Evolutionary conservation across 2,329 filamentous ascomycete genomes (phyloP).

Genomic region (Apiospora kogelbergensis): DNA sequence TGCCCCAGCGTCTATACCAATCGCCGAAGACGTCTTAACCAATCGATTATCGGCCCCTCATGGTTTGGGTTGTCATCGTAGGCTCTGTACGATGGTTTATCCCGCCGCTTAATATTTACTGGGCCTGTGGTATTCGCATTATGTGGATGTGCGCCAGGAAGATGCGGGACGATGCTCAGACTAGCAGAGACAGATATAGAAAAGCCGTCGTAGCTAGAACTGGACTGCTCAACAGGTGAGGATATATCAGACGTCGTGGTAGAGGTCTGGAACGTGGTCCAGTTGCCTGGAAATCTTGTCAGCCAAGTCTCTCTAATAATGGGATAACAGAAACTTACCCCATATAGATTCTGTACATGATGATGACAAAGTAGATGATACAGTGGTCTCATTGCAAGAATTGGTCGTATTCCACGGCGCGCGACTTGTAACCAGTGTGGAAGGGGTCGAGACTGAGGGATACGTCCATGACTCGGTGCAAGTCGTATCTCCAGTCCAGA

Average conservation of each 20-base stretch:
- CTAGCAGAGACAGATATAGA: background rate
- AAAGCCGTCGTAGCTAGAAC: background rate
- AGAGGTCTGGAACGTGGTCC: slow-evolving; percentile 5
- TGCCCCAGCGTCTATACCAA: background rate
- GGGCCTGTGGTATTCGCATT: background rate
- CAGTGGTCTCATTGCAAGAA: background rate
- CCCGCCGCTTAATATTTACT: background rate
- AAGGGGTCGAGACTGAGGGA: background rate
- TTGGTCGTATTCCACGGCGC: background rate
- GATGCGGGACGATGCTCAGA: background rate
- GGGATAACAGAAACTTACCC: background rate
- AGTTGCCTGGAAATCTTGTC: background rate
- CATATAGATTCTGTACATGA: slow-evolving; percentile 9
- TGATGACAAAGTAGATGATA: background rate
- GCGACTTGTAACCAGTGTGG: background rate
- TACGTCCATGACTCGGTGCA: slow-evolving; percentile 8
- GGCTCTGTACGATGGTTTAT: background rate
- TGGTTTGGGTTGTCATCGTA: background rate
- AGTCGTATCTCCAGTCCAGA: background rate
- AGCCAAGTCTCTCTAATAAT: background rate
- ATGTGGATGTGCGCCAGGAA: slow-evolving; percentile 8
- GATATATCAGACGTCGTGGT: background rate
- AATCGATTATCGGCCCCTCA: background rate
- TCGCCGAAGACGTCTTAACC: background rate
- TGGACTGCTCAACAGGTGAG: background rate